These are phyloP conservation scores for Hanseniaspora taiwanica DNA, from an alignment of 805 yeast genomes.

Conservation along the genomic window DNA sequence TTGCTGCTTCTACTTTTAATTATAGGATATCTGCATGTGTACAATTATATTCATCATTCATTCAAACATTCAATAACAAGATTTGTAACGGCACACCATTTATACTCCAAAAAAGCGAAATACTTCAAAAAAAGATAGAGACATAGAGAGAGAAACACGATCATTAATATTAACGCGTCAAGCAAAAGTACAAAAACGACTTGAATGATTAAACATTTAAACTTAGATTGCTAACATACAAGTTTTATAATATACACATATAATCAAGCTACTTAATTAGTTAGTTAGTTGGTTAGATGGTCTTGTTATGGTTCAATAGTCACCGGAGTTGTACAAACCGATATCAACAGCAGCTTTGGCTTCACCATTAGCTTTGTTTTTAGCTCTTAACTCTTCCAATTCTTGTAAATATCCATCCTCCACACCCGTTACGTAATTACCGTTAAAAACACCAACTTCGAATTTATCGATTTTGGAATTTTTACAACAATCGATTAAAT, in stretches of 20 bases:
- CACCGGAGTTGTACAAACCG: constrained; percentile 47
- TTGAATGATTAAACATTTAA: too few relatives aligned
- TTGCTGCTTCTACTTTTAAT: too few relatives aligned
- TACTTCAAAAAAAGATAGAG: too few relatives aligned
- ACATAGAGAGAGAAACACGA: too few relatives aligned
- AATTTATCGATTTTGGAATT: constrained; percentile 37
- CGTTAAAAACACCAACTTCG: constrained; percentile 96
- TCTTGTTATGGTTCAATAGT: constrained; percentile 21
- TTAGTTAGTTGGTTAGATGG: background rate
- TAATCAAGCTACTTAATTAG: too few relatives aligned
- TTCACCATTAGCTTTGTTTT: constrained; percentile 49
- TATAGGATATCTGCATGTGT: too few relatives aligned
- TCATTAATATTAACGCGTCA: too few relatives aligned
- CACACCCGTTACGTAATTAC: constrained; percentile 86
- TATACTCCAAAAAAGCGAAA: too few relatives aligned
- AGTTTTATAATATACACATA: background rate
- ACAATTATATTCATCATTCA: too few relatives aligned
- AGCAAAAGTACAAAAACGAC: too few relatives aligned
- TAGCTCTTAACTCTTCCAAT: constrained; percentile 71
- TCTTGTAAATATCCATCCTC: constrained; percentile 72
- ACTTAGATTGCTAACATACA: too few relatives aligned
- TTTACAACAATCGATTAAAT: constrained; percentile 68
- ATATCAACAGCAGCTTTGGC: constrained; percentile 71
- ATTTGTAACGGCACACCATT: background rate
- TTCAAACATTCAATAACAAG: background rate